Evolutionary conservation across 805 yeast genomes (phyloP), one percentile per base, ranked within the genome.

Genomic region (Ogataea glucozyma): DNA sequence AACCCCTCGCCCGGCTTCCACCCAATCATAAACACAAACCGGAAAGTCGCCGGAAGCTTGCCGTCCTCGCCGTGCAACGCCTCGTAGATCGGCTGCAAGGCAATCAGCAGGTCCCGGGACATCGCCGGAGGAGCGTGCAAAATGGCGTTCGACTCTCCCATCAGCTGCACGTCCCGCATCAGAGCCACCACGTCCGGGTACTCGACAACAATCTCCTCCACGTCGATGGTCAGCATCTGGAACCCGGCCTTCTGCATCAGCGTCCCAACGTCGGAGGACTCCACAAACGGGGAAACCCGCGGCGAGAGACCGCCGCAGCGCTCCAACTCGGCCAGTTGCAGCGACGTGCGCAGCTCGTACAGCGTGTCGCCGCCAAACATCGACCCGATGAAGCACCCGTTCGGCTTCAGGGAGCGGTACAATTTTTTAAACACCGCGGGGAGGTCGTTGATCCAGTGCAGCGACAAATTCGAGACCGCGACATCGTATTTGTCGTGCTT

Each of bases 371-470:
- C 91, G 16, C 91, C 93, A 51, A 85, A 76, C 73, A 88, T 75
- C 17, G 88, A 76, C 2, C 86, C 95, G 72, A 88, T 73, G 52
- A 88, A 85, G 56, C 89, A 69, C 2, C 95, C 91, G 61, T 88
- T 95, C 2, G 91, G 91, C 46, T 77, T 78, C 26, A 88, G 67
- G 19, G 85, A 71, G 4, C 65, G 57, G 57, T 80, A 77, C 51
- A 87, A 72, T 46, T 76, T 72, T 13, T 64, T 61, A 39, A 87
- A 71, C 2, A 79, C 76, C 1, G 72, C 69, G 0, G 95, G 95
- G n/a, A 88, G 71, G 53, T 88, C 90, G 56, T 88, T 88, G 45
- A 85, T 79, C 96, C 96, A 88, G 61, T 88, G 95, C 58, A 88
- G 58, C 17, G 86, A 75, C 50, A 86, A 61, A 58, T 85, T 86